Base-by-base conservation (phyloP, 192 early-diverging fungal species). In the Mortierella antarctica region DNA sequence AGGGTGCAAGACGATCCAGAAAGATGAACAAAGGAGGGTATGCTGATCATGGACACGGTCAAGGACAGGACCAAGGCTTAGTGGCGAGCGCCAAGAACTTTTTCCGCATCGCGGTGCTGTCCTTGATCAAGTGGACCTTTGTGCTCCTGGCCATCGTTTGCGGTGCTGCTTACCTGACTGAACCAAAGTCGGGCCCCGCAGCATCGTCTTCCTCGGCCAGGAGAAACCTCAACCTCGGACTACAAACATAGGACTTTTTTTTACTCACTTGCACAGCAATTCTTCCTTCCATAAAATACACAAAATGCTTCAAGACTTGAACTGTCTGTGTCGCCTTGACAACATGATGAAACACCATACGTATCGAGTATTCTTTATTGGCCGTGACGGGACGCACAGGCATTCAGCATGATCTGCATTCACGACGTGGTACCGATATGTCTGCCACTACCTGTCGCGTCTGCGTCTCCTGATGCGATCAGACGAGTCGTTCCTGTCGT, bases 101-200 rank as follows among this genome's bases (percentile, higher is more conserved):
- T 39, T 67, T 71, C 23, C 45, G 67, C 18, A 55, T 59, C 44
- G 62, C 57, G 1, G 20, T 79, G 7, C n/a, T 79, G 39, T 61
- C 76, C 1, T 49, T 79, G 57, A 71, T 79, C 45, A 79, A 79
- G 59, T 79, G 76, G 69, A 54, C 51, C 6, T 79, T 44, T 45
- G 44, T 79, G 15, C 40, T 79, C 13, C 39, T 79, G 57, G 21
- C 76, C 5, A 14, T 79, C 6, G 57, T 79, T 23, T 79, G 62
- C 67, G 76, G 76, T 15, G 76, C 69, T 1, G 69, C 76, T 2
- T 79, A 79, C 39, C 62, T 79, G 13, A 71, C 76, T 20, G 58
- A 71, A 17, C 76, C 76, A 23, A 79, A 79, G 57, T 11, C 67
- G 8, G 56, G 15, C 7, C 13, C 31, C 12, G 65, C 18, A 41